Base-by-base conservation (phyloP, 73 alveolate species). In the Tetrahymena borealis region DNA sequence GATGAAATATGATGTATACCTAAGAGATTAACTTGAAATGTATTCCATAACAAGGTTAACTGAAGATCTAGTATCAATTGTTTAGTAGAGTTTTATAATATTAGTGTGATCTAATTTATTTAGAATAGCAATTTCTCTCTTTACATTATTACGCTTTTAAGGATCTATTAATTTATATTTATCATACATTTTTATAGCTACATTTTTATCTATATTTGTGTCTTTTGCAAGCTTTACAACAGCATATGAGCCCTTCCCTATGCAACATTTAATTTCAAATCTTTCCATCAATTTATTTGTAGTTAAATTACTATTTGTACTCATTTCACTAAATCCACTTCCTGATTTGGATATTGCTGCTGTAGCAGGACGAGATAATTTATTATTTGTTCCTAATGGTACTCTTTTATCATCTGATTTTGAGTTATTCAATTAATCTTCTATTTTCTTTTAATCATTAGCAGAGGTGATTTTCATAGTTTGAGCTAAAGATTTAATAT, bases 161-260 rank as follows among this genome's bases (percentile, higher is more conserved):
- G 97, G 98, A 37, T 96, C 98, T 38, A 95, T 91, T 39, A 97
- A 85, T 92, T 97, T 97, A 78, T 91, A 43, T 91, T 97, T 97
- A 32, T 97, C 98, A 94, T 97, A 97, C 39, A 98, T 98, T 91
- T 98, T 98, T 60, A 98, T 95, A 5, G 99, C 99, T 79, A 97
- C 97, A 90, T 94, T 96, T 90, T 94, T 95, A 39, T 95, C 96
- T 42, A 97, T 96, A 31, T 94, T 95, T 78, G 96, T 98, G 79
- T 98, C 98, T n/a, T 94, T 93, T 9, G 99, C 99, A 78, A 96
- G 93, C 94, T 96, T 96, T 32, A 98, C 99, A 33, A 95, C 94
- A 12, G 99, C 99, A 96, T 97, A 98, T 12, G 99, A 97, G 5
- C 99, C 99, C 91, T 94, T 90, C n/a, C 99, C 99, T 31, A 98